Evolutionary conservation across 177 flowering plant species (phyloP).

Genomic region (Vitis hybrid): DNA sequence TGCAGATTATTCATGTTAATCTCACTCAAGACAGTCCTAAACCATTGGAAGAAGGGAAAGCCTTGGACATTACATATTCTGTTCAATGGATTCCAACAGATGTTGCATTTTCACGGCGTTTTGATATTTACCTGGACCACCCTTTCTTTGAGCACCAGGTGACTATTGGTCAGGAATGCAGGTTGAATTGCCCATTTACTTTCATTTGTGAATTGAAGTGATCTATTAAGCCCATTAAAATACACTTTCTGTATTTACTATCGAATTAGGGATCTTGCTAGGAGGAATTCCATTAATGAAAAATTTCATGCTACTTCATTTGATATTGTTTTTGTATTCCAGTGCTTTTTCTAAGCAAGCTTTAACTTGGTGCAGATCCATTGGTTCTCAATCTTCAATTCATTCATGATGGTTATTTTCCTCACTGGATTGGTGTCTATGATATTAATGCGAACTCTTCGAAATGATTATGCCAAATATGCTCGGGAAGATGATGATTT

Average conservation of each 20-base stretch:
- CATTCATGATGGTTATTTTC: conserved; percentile 99
- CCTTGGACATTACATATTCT: conserved; percentile 77
- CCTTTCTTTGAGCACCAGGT: conserved; percentile 99
- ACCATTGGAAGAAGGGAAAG: conserved; percentile 73
- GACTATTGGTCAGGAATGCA: background rate
- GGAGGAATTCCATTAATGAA: no score
- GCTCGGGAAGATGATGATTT: conserved; percentile 99
- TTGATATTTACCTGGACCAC: conserved; percentile 96
- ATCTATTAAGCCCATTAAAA: no score
- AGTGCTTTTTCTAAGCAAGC: no score
- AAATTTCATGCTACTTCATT: no score
- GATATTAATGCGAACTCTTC: conserved; percentile 96
- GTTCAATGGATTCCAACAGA: conserved; percentile 80
- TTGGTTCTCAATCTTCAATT: conserved; percentile 98
- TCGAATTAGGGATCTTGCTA: no score
- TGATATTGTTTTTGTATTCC: background rate
- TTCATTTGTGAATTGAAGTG: no score
- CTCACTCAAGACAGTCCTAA: conserved; percentile 81
- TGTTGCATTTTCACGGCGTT: conserved; percentile 79
- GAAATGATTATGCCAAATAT: conserved; percentile 99
- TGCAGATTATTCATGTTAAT: conserved; percentile 94
- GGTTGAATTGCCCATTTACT: no score
- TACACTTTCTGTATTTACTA: no score
- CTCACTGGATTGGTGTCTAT: conserved; percentile 98
- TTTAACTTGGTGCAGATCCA: conserved; percentile 62